Conservation (phyloP, 352 stramenopile genomes). For the Pythium brachiatum region DNA sequence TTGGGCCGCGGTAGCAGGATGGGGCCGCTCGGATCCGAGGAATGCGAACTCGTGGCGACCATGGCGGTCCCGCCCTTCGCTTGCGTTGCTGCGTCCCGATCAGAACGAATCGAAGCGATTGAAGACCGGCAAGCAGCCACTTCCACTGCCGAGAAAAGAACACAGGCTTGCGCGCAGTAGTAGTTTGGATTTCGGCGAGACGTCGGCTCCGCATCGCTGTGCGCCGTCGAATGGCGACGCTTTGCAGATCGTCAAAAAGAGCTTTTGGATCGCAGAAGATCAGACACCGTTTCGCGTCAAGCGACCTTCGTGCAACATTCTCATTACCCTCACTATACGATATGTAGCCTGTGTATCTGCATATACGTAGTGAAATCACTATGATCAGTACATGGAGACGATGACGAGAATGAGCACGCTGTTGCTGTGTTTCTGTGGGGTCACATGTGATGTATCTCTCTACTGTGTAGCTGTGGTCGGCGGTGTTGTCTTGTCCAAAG, state of each 20-base stretch:
- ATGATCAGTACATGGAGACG: background rate
- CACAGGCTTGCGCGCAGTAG: too few relatives aligned
- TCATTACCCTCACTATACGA: background rate
- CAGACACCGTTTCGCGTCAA: conserved; percentile 9
- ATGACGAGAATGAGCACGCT: too few relatives aligned
- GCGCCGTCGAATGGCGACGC: conserved; percentile 4
- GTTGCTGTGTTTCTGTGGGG: conserved; percentile 1
- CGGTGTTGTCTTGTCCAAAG: background rate
- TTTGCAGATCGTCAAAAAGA: background rate
- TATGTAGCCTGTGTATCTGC: background rate
- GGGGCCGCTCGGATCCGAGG: conserved; percentile 5
- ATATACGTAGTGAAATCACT: background rate
- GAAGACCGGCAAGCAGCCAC: conserved; percentile 2
- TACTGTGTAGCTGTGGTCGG: background rate
- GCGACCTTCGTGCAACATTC: conserved; percentile 12
- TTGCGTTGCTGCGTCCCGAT: background rate
- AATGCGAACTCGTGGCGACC: conserved; percentile 28
- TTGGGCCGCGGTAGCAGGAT: conserved; percentile 13
- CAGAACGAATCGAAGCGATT: background rate
- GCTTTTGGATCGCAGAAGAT: background rate
- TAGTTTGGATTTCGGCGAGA: background rate
- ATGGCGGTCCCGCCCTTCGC: conserved; percentile 2
- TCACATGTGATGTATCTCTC: background rate
- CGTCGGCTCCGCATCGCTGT: background rate
- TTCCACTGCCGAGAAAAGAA: background rate